Evolutionary conservation across 2,329 filamentous ascomycete species (phyloP), one percentile per base, ranked within the genome.

Genomic region (Aspergillus sp.): DNA sequence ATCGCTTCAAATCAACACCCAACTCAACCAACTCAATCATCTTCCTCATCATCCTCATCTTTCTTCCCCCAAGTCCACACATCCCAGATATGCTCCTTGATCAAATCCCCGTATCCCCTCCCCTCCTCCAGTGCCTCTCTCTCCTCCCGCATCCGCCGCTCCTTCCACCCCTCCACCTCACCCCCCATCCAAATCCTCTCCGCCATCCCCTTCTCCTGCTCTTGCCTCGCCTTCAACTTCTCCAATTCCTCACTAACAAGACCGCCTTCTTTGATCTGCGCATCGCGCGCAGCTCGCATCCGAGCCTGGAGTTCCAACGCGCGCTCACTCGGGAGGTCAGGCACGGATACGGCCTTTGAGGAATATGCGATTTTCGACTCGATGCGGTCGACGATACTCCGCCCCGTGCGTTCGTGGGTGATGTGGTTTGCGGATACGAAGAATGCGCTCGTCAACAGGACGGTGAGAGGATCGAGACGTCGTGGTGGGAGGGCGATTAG

Each of bases 61-160:
- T 57, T 58, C 47, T 61, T 60, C 31, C 63, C 61, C 61, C 60
- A 64, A 47, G 63, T 70, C 68, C 68, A 71, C 28, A 71, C 70
- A 46, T 72, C 70, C 66, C 64, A 70, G 36, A 73, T 64, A 62
- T 73, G 65, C 46, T 72, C 67, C 49, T 62, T 60, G 40, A 72
- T 73, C 61, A 72, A 59, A 60, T 68, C 65, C 0, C 66, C 61
- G 58, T 73, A 73, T 2, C 69, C 67, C 48, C 69, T 71, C 33
- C 70, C 66, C 44, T 68, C 60, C 40, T 59, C 57, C 45, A 72
- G 48, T 30, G 69, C 69, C 56, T 69, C 60, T 58, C 65, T 61
- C 51, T 72, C 69, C 52, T 72, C 68, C 33, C 54, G 47, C 38
- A 70, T 43, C 42, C 70, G 53, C 44, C 56, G 60, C 51, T 70